A percentile compares a stretch with the other conserved stretches of the same genome.
These are phyloP conservation scores for Medicago arabica DNA, from an alignment of 306 rosid species.

Conservation along the genomic window DNA sequence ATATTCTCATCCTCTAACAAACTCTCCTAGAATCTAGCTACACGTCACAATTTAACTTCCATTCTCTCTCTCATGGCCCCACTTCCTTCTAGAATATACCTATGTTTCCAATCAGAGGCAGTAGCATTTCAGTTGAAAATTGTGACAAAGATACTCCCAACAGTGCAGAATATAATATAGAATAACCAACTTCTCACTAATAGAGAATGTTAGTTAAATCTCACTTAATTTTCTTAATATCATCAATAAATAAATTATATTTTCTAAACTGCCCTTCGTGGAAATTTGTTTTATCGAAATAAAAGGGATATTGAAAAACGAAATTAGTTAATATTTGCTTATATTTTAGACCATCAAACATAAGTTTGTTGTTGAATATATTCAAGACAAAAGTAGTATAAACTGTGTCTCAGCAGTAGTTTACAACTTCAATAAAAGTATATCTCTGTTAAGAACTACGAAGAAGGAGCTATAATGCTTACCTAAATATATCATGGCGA, in stretches of 20 bases:
- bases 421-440: slow-evolving; percentile 31
- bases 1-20: no score
- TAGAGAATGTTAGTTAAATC: neutral
- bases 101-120: neutral
- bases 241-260: neutral
- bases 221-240: neutral
- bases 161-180: neutral
- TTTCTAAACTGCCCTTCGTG: neutral
- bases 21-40: no score
- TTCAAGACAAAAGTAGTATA: neutral
- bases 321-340: neutral
- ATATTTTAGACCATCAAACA: neutral
- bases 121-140: slow-evolving; percentile 5
- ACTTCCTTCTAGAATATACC: no score
- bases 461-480: slow-evolving; percentile 37
- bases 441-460: slow-evolving; percentile 14
- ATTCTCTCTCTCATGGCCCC: no score
- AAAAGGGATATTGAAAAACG: neutral
- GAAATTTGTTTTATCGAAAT: neutral
- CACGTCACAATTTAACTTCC: no score
- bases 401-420: neutral
- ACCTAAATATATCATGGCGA: slow-evolving; percentile 77
- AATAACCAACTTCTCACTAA: neutral
- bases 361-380: neutral
- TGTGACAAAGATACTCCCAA: neutral